Percentiles rank a stretch among this genome's conserved stretches.
Conservation (phyloP, 1,139 yeast species). For the Yamadazyma mexicana region DNA sequence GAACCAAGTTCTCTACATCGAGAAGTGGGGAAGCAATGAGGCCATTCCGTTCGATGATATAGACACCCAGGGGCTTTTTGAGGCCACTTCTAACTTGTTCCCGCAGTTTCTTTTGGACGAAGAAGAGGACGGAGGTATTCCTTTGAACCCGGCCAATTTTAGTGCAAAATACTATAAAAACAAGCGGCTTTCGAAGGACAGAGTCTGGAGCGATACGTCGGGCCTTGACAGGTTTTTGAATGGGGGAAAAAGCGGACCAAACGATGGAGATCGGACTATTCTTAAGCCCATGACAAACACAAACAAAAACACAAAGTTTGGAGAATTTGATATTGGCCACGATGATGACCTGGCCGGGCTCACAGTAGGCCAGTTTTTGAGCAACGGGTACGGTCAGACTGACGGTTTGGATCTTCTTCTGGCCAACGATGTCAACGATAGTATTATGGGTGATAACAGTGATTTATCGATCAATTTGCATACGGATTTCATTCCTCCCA, state of each 20-base stretch:
- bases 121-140: constrained; percentile 43
- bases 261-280: constrained; percentile 33
- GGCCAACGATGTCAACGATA: constrained; percentile 25
- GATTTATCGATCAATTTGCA: constrained; percentile 33
- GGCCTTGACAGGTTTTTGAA: constrained; percentile 27
- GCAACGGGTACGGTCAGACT: constrained; percentile 33
- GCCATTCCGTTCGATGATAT: constrained; percentile 44
- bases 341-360: constrained; percentile 13
- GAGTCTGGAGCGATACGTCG: constrained; percentile 38
- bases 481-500: constrained; percentile 31
- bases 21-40: constrained; percentile 41
- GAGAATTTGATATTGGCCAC: no score
- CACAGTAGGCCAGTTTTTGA: constrained; percentile 34
- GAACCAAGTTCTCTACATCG: constrained; percentile 43
- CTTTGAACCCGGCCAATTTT: constrained; percentile 36
- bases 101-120: constrained; percentile 40
- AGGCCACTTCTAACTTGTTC: constrained; percentile 36
- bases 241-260: constrained; percentile 12
- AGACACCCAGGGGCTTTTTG: constrained; percentile 38
- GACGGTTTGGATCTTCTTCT: constrained; percentile 17
- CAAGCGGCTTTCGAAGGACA: constrained; percentile 29
- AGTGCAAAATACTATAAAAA: constrained; percentile 43
- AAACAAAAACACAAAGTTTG: background rate
- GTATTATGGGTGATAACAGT: constrained; percentile 25
- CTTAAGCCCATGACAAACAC: constrained; percentile 21